Evolutionary conservation across 2,329 filamentous ascomycete species (phyloP), one percentile per base, ranked within the genome.

Genomic region (Aspergillus chevalieri): DNA sequence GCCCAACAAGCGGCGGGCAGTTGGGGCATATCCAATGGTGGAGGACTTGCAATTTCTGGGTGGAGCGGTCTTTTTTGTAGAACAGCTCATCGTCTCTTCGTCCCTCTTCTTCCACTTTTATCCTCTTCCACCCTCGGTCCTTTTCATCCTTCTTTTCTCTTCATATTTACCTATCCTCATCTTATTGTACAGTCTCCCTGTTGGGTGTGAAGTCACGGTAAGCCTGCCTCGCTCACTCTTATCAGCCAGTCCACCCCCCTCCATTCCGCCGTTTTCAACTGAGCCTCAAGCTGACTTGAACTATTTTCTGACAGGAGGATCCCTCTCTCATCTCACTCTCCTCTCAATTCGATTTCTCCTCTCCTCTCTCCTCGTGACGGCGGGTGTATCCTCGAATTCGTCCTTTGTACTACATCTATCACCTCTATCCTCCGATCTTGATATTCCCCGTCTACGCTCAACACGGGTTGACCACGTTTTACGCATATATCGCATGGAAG

Each of bases 401-500:
- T 36, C 34, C n/a, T 36, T 7, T 15, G 15, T 17, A 17, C 6
- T 17, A 17, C 6, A 36, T 14, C 3, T 36, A 15, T 36, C 6
- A n/a, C 15, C 2, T 36, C 5, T 17, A n/a, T n/a, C 34, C 34
- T 36, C 34, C 26, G 26, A 36, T 17, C 14, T 36, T 36, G 34
- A 36, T 36, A 36, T 36, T 17, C 34, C 34, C 34, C 34, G 8
- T 17, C 34, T 17, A 36, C 34, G 14, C 15, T 17, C n/a, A 36
- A 9, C 14, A n/a, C 34, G 34, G 34, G 34, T 36, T n/a, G 34
- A n/a, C 15, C 34, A 30, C 26, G 26, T 36, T 17, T 17, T 17
- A n/a, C 15, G 15, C 34, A 36, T 36, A 36, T 36, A 36, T 36
- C 15, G 34, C 34, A 36, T 36, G 34, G 34, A 63, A 57, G 58